phyloP scores from a whole-genome alignment of 2,329 filamentous ascomycete genomes.

The Xylaria digitata region DNA sequence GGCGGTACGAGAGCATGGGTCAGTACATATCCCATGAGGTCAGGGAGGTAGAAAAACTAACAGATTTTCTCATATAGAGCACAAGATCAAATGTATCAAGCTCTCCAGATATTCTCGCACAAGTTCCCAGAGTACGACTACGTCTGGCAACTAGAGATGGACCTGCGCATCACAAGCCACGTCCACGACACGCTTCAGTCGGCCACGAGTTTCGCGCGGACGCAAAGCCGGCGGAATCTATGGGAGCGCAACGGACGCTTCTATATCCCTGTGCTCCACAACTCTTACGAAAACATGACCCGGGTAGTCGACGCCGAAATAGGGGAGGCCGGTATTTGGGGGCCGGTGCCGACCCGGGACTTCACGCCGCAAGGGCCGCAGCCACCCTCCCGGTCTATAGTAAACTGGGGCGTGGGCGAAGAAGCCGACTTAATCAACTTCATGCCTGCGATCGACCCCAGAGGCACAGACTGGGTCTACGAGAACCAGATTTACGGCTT shows the following conservation, averaged over 20 bases:
- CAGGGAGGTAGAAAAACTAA: not conserved
- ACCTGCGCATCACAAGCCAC: slow-evolving; percentile 69
- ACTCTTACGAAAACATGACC: slow-evolving; percentile 74
- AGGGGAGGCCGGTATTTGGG: slow-evolving; percentile 64
- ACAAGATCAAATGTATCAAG: slow-evolving; percentile 43
- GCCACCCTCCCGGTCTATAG: slow-evolving; percentile 30
- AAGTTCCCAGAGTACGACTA: slow-evolving; percentile 68
- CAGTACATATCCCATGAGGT: not conserved
- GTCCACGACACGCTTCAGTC: slow-evolving; percentile 60
- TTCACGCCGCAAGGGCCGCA: slow-evolving; percentile 61
- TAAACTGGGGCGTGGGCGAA: slow-evolving; percentile 72
- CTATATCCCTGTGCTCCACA: slow-evolving; percentile 72
- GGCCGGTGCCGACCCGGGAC: slow-evolving; percentile 52
- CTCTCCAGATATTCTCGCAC: slow-evolving; percentile 63
- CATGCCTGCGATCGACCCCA: slow-evolving; percentile 77
- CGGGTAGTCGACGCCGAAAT: slow-evolving; percentile 53
- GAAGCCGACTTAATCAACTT: slow-evolving; percentile 78
- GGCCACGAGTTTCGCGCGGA: slow-evolving; percentile 69
- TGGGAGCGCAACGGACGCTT: slow-evolving; percentile 82
- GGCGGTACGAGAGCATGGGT: slow-evolving; percentile 62
- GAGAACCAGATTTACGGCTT: slow-evolving; percentile 74
- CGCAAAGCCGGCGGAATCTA: slow-evolving; percentile 73
- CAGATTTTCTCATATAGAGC: slow-evolving; percentile 11
- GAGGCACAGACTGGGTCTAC: slow-evolving; percentile 76
- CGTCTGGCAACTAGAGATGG: slow-evolving; percentile 76